Evolutionary conservation across 306 rosid species (phyloP), one percentile per base, ranked within the genome.

Genomic region (Phaseolus lunatus): DNA sequence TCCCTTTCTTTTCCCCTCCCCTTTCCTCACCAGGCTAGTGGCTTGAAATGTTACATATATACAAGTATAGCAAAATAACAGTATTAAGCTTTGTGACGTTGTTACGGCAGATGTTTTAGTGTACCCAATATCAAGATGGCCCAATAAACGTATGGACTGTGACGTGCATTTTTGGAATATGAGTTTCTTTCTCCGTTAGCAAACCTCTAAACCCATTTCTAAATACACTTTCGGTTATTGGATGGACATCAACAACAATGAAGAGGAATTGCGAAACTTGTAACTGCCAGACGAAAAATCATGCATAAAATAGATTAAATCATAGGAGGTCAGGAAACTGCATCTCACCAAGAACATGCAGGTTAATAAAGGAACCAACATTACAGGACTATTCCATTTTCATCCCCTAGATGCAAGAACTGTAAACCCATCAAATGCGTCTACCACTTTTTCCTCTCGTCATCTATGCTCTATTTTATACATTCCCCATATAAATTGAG

Each of bases 141-240:
- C 27, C 27, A 13, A 64, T 31, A 73, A 80, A 67, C 18, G 16
- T 43, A 20, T 52, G 56, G 73, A 76, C 49, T 52, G 24, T 52
- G 54, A 47, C 49, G 27, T 75, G 71, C n/a, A 31, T 56, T 23
- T 39, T 39, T 39, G 44, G 43, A 37, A 37, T 33, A 6, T 37
- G 43, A 8, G 11, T 7, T 37, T 37, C 8, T 7, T 37, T 37
- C 8, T 37, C 9, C 43, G 11, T 37, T 37, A 7, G 2, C 43
- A 37, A 37, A 37, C 43, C 11, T 35, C 43, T 37, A 37, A 37
- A 37, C 43, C 8, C 11, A 37, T 7, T 37, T 37, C 43, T 37
- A 37, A 37, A 37, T 31, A 1, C 27, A 24, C 18, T 16, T 7
- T 16, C 53, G 2, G 10, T 49, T 7, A 8, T 18, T 50, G 24